Percentiles rank a stretch among this genome's conserved stretches.
phyloP scores from a whole-genome alignment of 345 rosid species.

The Bretschneidera sinensis region DNA sequence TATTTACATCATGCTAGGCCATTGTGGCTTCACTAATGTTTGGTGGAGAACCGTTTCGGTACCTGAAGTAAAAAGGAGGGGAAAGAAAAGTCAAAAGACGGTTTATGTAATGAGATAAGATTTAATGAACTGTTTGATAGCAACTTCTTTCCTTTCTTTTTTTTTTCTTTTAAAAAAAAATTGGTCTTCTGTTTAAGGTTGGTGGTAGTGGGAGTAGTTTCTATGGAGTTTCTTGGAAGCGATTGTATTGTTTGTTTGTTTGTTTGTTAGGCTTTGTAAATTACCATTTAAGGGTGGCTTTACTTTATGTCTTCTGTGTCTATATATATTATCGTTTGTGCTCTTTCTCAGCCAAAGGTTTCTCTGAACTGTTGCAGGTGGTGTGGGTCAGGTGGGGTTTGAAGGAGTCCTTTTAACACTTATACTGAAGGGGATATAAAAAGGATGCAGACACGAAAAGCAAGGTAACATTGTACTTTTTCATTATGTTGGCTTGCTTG shows the following conservation, averaged over 20 bases:
- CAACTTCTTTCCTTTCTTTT: conserved; percentile 22
- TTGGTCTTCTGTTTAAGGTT: conserved; percentile 39
- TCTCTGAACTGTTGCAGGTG: conserved; percentile 42
- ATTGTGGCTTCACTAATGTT: conserved; percentile 10
- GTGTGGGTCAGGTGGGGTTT: conserved; percentile 48
- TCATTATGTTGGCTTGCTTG: conserved; percentile 7
- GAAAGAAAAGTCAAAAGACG: too few relatives aligned
- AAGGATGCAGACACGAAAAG: conserved; percentile 85
- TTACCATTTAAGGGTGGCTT: conserved; percentile 27
- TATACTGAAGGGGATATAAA: conserved; percentile 24
- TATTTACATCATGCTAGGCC: conserved; percentile 9
- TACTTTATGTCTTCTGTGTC: conserved; percentile 28
- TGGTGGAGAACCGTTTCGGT: not conserved
- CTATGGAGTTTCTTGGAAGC: conserved; percentile 87
- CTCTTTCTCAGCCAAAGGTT: conserved; percentile 31
- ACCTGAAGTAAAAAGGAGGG: conserved; percentile 11
- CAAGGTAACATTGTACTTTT: conserved; percentile 42
- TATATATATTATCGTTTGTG: conserved; percentile 29
- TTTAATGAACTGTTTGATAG: conserved; percentile 15
- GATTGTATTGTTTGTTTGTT: conserved; percentile 45
- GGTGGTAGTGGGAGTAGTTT: conserved; percentile 91
- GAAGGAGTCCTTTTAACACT: conserved; percentile 16
- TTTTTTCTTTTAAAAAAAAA: conserved; percentile 16
- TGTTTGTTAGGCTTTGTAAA: conserved; percentile 46
- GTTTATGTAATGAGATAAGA: not conserved